These are phyloP conservation scores for Lodderomyces pseudojiufengensis DNA, from an alignment of 1,139 yeast species.

Conservation along the genomic window DNA sequence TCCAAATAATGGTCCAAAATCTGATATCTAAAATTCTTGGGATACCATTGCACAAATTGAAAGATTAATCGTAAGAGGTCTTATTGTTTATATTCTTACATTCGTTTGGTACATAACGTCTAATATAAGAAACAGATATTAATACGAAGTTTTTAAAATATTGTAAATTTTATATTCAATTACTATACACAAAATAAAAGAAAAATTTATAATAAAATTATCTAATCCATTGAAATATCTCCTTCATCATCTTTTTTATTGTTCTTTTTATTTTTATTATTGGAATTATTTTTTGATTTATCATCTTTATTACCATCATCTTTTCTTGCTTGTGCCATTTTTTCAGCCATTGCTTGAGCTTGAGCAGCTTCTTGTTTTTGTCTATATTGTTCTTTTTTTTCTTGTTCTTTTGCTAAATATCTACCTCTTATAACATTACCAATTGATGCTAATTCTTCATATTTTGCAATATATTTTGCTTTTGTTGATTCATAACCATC, in stretches of 20 bases:
- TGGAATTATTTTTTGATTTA: not conserved
- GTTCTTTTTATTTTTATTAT: not conserved
- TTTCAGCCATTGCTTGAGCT: conserved; percentile 86
- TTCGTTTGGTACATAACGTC: no score
- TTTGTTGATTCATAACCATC: conserved; percentile 96
- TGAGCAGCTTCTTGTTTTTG: conserved; percentile 86
- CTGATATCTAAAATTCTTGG: no score
- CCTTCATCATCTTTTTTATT: conserved; percentile 38
- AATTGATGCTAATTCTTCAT: conserved; percentile 91
- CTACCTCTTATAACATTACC: conserved; percentile 97
- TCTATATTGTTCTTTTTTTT: conserved; percentile 84
- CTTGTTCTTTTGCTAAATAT: conserved; percentile 91
- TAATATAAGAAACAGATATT: no score
- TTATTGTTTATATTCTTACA: no score
- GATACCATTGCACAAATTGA: no score
- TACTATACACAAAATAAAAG: conserved; percentile 1
- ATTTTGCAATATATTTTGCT: conserved; percentile 96
- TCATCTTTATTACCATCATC: conserved; percentile 17
- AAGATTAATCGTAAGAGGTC: no score
- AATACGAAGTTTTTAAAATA: no score
- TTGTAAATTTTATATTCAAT: no score
- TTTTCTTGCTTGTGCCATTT: conserved; percentile 78
- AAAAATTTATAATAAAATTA: no score
- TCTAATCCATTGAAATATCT: conserved; percentile 39
- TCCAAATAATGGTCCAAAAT: no score